Evolutionary conservation across 2,329 filamentous ascomycete genomes (phyloP).

Genomic region (Microdochium trichocladiopsis): DNA sequence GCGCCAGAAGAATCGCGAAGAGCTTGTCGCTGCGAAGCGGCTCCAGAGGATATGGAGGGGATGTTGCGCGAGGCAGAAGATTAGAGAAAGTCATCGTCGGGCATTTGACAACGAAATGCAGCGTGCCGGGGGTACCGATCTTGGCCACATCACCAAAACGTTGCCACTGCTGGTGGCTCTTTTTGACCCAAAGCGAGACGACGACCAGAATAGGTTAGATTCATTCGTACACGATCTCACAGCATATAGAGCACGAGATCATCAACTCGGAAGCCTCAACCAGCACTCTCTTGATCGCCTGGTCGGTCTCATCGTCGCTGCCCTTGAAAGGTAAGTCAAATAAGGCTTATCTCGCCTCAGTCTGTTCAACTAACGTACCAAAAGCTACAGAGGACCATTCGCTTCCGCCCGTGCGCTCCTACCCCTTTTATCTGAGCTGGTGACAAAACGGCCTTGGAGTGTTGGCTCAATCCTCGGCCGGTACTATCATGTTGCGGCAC

Average conservation of each 20-base stretch:
- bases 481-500: constrained; percentile 34
- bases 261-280: constrained; percentile 9
- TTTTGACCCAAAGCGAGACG: constrained; percentile 33
- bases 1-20: constrained; percentile 74
- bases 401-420: background rate
- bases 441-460: constrained; percentile 17
- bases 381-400: background rate
- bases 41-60: constrained; percentile 84
- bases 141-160: constrained; percentile 20
- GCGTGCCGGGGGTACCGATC: constrained; percentile 22
- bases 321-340: constrained; percentile 16
- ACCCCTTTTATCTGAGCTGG: constrained; percentile 18
- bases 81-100: constrained; percentile 50
- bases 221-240: constrained; percentile 35
- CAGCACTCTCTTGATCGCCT: constrained; percentile 9
- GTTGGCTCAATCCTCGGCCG: constrained; percentile 15
- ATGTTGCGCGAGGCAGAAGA: constrained; percentile 51
- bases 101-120: constrained; percentile 56
- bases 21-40: constrained; percentile 62
- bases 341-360: no score
- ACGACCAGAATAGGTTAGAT: constrained; percentile 42
- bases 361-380: no score
- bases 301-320: constrained; percentile 12
- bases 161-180: constrained; percentile 42
- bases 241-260: constrained; percentile 7